Conservation (phyloP, 2,329 filamentous ascomycete species). For the Corynespora cassiicola region DNA sequence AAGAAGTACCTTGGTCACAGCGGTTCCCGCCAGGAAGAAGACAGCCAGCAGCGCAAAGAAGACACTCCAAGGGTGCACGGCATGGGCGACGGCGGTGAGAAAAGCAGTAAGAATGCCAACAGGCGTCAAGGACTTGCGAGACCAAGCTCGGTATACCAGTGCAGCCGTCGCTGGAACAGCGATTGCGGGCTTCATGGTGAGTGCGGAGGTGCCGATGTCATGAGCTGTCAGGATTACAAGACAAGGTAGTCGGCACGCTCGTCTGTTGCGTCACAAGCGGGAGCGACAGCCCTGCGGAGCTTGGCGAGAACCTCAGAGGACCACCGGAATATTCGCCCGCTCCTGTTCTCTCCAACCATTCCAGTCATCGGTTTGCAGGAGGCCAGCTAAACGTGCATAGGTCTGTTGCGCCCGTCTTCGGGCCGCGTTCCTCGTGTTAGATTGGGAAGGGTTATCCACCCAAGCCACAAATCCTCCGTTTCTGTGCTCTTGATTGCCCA, state of each 20-base stretch:
- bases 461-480: no score
- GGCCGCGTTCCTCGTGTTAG: no score
- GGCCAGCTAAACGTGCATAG: no score
- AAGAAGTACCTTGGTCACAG: slow-evolving; percentile 74
- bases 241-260: no score
- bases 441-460: no score
- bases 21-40: slow-evolving; percentile 87
- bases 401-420: no score
- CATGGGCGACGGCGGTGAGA: slow-evolving; percentile 79
- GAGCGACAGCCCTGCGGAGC: no score
- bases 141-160: slow-evolving; percentile 49
- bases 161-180: slow-evolving; percentile 42
- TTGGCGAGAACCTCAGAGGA: no score
- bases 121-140: slow-evolving; percentile 72
- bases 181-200: slow-evolving; percentile 36
- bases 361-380: no score
- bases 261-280: slow-evolving; percentile 16
- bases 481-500: no score
- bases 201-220: slow-evolving; percentile 10
- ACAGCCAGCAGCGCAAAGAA: slow-evolving; percentile 83
- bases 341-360: no score
- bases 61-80: slow-evolving; percentile 91
- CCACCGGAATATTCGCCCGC: no score
- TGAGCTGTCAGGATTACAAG: slow-evolving; percentile 4
- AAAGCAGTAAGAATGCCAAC: slow-evolving; percentile 75